A percentile compares a stretch with the other conserved stretches of the same genome.
These are phyloP conservation scores for Purpureocillium lavendulum DNA, from an alignment of 2,329 filamentous ascomycete species.

Conservation along the genomic window DNA sequence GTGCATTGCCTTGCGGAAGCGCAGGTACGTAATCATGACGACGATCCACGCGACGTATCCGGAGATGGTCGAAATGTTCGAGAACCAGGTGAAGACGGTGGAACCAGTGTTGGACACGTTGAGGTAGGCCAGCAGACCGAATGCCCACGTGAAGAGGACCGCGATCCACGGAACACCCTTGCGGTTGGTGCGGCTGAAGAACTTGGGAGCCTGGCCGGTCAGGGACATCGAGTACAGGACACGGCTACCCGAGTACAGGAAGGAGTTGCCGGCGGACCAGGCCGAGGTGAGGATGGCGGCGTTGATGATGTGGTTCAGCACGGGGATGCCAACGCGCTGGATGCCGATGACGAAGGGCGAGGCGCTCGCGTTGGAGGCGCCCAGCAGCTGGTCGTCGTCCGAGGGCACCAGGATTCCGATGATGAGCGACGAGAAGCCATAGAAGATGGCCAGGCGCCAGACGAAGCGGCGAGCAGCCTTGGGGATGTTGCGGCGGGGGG, in stretches of 20 bases:
- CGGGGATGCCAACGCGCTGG: conserved; percentile 53
- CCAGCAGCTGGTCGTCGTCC: conserved; percentile 52
- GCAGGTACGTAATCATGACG: conserved; percentile 49
- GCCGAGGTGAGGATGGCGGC: conserved; percentile 59
- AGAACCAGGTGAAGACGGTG: conserved; percentile 62
- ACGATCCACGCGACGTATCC: conserved; percentile 54
- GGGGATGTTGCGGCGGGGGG: conserved; percentile 57
- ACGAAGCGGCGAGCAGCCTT: conserved; percentile 55
- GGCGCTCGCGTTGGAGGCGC: conserved; percentile 46
- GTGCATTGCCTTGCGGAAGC: conserved; percentile 48
- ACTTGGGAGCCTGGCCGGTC: conserved; percentile 54
- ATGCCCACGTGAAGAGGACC: conserved; percentile 44
- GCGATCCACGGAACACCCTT: conserved; percentile 52
- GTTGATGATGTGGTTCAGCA: conserved; percentile 60
- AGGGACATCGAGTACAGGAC: conserved; percentile 62
- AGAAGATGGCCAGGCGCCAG: conserved; percentile 55
- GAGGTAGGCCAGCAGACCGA: conserved; percentile 62
- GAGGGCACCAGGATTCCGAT: conserved; percentile 57
- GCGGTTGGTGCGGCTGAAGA: conserved; percentile 52
- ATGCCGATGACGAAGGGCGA: conserved; percentile 62
- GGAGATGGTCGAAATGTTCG: conserved; percentile 58
- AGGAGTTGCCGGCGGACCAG: conserved; percentile 52
- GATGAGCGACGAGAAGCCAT: conserved; percentile 52
- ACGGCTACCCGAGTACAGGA: conserved; percentile 59
- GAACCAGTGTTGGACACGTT: conserved; percentile 56